A percentile compares a stretch with the other conserved stretches of the same genome.
Conservation (phyloP, 768 basidiomycete genomes). For the Lyophyllum decastes region DNA sequence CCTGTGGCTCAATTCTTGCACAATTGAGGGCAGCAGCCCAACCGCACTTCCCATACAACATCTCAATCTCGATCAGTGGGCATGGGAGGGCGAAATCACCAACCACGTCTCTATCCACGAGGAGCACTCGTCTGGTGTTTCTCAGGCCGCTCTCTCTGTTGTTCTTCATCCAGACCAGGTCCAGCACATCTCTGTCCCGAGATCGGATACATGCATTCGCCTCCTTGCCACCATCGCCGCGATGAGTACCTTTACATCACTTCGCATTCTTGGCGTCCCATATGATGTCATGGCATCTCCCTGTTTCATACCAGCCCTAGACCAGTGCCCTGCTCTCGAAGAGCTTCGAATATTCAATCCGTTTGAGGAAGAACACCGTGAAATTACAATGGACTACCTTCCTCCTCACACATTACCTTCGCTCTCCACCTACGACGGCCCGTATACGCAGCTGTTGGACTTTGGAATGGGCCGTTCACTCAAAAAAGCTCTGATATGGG, state of each 20-base stretch:
- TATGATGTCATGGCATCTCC: slow-evolving; percentile 26
- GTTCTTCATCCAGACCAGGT: slow-evolving; percentile 29
- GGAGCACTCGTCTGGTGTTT: slow-evolving; percentile 28
- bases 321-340: slow-evolving; percentile 29
- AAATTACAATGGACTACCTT: slow-evolving; percentile 17
- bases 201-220: slow-evolving; percentile 30
- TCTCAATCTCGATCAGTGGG: slow-evolving; percentile 38
- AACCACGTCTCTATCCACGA: slow-evolving; percentile 36
- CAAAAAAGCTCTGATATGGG: slow-evolving; percentile 26
- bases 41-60: slow-evolving; percentile 20
- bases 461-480: slow-evolving; percentile 24
- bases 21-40: slow-evolving; percentile 13
- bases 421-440: slow-evolving; percentile 30
- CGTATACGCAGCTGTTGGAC: slow-evolving; percentile 24
- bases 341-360: slow-evolving; percentile 33
- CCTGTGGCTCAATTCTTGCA: slow-evolving; percentile 35
- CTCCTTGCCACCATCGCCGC: slow-evolving; percentile 24
- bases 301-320: slow-evolving; percentile 25
- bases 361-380: slow-evolving; percentile 20
- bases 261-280: slow-evolving; percentile 24
- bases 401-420: slow-evolving; percentile 20
- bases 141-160: slow-evolving; percentile 24
- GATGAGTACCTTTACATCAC: slow-evolving; percentile 18
- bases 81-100: slow-evolving; percentile 34
- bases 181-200: slow-evolving; percentile 31